Base-by-base conservation (phyloP, 2,329 filamentous ascomycete genomes). In the Penicillium sp. region DNA sequence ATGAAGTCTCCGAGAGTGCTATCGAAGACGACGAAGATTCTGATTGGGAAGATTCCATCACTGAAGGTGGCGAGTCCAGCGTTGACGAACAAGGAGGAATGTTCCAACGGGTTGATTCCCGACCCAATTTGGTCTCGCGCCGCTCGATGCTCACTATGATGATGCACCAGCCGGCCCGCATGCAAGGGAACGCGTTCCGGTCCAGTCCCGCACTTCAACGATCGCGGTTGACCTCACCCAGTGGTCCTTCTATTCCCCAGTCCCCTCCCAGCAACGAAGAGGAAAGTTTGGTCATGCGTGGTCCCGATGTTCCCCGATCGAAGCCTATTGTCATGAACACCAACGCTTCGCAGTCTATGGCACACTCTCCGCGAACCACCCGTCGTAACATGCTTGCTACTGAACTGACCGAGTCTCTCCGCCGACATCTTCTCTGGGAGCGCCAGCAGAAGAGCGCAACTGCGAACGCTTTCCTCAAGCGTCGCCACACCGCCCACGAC, bases 321-420 rank as follows among this genome's bases (percentile, higher is more conserved):
- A 91, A 93, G 73, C 91, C 92, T 29, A 96, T 96, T 69, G 84
- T 87, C 67, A 84, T 87, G 69, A 87, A 85, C 14, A 83, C 88
- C 20, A 83, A 83, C n/a, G 86, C 86, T 55, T 79, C 79, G 6
- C 85, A 89, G 62, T 88, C 90, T 53, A 85, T 87, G 29, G 89
- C 91, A 2, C 82, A 96, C 62, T 97, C 94, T 5, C 94, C 94
- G 4, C 86, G 92, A 56, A 97, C 93, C 0, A 97, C 92, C 0
- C 85, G 94, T 50, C 85, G 92, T 58, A 95, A 97, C 75, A 99
- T 99, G 94, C 83, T 99, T 55, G 89, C 90, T 9, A 95, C 90
- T 0, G 94, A 99, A 77, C 80, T 99, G 53, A 97, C 93, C 2
- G 92, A 96, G 72, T 96, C 91, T 22, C 85, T 99, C 4, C 86